These are phyloP conservation scores for Eucalyptus sideroxylon DNA, from an alignment of 345 rosid species.

Conservation along the genomic window DNA sequence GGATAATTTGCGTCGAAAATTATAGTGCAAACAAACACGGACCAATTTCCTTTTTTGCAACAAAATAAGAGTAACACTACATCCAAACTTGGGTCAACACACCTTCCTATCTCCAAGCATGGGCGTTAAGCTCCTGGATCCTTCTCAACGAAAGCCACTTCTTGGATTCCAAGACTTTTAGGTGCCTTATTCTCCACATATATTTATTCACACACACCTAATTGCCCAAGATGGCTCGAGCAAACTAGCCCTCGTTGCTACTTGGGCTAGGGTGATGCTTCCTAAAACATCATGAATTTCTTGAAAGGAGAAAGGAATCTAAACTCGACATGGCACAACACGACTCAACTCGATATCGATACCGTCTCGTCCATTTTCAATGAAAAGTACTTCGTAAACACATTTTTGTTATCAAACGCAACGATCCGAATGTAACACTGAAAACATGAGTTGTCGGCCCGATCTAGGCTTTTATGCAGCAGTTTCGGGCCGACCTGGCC, in stretches of 20 bases:
- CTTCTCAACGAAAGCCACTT: no score
- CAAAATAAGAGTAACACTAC: no score
- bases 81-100: no score
- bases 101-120: no score
- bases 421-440: not conserved
- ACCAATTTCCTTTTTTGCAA: no score
- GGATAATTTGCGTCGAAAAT: no score
- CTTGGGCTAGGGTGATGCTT: not conserved
- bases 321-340: not conserved
- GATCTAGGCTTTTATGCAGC: not conserved
- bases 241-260: fast-evolving
- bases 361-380: not conserved
- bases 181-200: no score
- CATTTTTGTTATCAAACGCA: not conserved
- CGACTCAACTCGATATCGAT: not conserved
- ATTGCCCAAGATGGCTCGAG: not conserved
- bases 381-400: not conserved
- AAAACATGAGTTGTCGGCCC: not conserved
- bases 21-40: no score
- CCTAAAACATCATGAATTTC: not conserved
- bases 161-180: no score
- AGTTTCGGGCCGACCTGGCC: not conserved
- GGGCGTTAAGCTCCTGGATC: no score
- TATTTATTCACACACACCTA: no score
- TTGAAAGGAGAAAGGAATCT: not conserved